Percentiles rank a stretch among this genome's conserved stretches.
phyloP scores from a whole-genome alignment of 106 monocot genomes.

The Phalaenopsis equestris region DNA sequence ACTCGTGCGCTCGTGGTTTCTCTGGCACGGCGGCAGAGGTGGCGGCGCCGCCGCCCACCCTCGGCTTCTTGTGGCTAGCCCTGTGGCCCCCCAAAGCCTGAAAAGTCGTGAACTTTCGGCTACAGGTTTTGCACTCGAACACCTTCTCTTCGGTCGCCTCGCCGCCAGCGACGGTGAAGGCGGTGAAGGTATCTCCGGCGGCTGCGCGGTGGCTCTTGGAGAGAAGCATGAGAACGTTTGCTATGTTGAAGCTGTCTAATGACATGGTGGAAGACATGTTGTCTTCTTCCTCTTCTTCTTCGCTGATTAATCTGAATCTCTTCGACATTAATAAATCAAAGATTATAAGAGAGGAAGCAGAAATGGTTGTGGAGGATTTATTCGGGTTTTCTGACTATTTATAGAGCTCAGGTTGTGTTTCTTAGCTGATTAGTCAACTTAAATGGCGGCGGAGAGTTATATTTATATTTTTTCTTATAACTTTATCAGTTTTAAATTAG shows the following conservation, averaged over 20 bases:
- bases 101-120: slow-evolving; percentile 52
- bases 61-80: slow-evolving; percentile 12
- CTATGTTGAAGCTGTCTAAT: background rate
- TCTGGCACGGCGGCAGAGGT: background rate
- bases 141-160: background rate
- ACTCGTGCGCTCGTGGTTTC: slow-evolving; percentile 1
- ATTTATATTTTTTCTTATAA: too few relatives aligned
- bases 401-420: background rate
- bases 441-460: background rate
- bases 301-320: slow-evolving; percentile 1
- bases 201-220: background rate
- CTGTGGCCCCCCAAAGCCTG: slow-evolving; percentile 28
- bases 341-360: background rate
- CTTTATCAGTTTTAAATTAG: too few relatives aligned
- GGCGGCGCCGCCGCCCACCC: background rate
- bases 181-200: background rate
- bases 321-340: background rate
- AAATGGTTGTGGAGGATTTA: background rate
- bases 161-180: background rate
- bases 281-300: background rate
- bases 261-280: background rate
- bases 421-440: too few relatives aligned
- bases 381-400: background rate
- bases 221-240: slow-evolving; percentile 4
- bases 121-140: slow-evolving; percentile 69